Base-by-base conservation (phyloP, 345 rosid species). In the Hibiscus syriacus region DNA sequence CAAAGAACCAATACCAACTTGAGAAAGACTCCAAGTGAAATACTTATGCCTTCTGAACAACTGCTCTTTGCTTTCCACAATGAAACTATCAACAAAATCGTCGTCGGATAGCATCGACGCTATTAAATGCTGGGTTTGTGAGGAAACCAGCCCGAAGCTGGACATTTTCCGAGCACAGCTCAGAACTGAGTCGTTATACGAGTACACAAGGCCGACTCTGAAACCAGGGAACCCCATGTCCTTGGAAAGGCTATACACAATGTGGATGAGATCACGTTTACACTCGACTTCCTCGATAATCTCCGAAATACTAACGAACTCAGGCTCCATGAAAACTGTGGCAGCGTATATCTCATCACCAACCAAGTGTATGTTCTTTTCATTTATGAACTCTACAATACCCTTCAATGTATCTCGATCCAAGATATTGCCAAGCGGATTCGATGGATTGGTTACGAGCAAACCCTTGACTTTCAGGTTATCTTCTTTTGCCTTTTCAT, bases 171-270 rank as follows among this genome's bases (percentile, higher is more conserved):
- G 69, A 0, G 92, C 86, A 6, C 88, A 85, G 2, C 70, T 76
- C 66, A 89, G 92, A 6, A 86, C 92, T 11, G 72, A 70, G 73
- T 94, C 82, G 23, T 94, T 94, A 82, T 91, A 91, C 7, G 98
- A 94, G 73, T 94, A 94, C 8, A 91, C 62, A 12, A 94, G 84
- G 27, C 99, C 99, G 1, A 94, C 86, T 49, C 98, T 78, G 49
- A 91, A 86, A 16, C 99, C 99, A 0, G 99, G 95, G 16, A 94
- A 77, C 6, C 99, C 96, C 96, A 94, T 80, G 80, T 87, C 98
- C 76, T 94, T 94, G 0, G 99, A 94, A n/a, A 91, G 83, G 49
- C 98, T 94, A 43, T 94, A 86, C 1, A 94, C 86, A 20, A 94
- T 74, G 73, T 91, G 97, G 22, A 94, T 66, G 46, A 94, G 84